A percentile compares a stretch with the other conserved stretches of the same genome.
phyloP scores from a whole-genome alignment of 2,329 filamentous ascomycete species.

The Venturia effusa region DNA sequence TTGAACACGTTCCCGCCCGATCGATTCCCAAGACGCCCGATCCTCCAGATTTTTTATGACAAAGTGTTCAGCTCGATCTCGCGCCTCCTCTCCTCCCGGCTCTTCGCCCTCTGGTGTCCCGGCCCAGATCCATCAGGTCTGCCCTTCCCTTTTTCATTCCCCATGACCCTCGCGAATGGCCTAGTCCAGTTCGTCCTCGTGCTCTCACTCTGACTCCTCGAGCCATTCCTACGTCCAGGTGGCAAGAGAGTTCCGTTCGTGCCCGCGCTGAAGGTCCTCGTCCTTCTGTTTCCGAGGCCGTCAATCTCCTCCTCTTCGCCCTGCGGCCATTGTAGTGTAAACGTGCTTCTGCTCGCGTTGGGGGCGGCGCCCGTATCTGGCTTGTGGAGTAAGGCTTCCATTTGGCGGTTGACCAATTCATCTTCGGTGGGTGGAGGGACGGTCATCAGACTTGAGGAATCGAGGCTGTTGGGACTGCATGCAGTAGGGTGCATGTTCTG shows the following conservation, averaged over 20 bases:
- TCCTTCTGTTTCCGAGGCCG: not conserved
- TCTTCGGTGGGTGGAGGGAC: constrained; percentile 25
- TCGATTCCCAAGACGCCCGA: no score
- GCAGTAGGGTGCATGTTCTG: constrained; percentile 8
- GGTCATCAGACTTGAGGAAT: constrained; percentile 10
- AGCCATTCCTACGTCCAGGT: not conserved
- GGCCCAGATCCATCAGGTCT: not conserved
- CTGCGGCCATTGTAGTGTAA: constrained; percentile 28
- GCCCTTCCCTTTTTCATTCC: not conserved
- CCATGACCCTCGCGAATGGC: not conserved
- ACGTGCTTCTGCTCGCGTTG: constrained; percentile 29
- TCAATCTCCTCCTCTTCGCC: constrained; percentile 11
- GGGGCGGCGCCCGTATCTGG: constrained; percentile 22
- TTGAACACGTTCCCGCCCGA: no score
- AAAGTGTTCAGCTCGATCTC: constrained; percentile 11
- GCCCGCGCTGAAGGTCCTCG: not conserved
- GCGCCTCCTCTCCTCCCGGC: constrained; percentile 12
- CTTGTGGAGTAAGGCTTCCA: constrained; percentile 35
- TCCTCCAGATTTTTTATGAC: no score
- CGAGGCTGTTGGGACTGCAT: constrained; percentile 3
- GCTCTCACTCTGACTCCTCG: not conserved
- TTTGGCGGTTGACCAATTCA: constrained; percentile 39
- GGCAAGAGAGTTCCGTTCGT: not conserved
- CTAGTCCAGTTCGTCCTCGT: not conserved
- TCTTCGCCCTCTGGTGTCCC: constrained; percentile 3